Percentiles rank a stretch among this genome's conserved stretches.
These are phyloP conservation scores for Globisporangium ultimum DNA, from an alignment of 352 stramenopile species.

Conservation along the genomic window DNA sequence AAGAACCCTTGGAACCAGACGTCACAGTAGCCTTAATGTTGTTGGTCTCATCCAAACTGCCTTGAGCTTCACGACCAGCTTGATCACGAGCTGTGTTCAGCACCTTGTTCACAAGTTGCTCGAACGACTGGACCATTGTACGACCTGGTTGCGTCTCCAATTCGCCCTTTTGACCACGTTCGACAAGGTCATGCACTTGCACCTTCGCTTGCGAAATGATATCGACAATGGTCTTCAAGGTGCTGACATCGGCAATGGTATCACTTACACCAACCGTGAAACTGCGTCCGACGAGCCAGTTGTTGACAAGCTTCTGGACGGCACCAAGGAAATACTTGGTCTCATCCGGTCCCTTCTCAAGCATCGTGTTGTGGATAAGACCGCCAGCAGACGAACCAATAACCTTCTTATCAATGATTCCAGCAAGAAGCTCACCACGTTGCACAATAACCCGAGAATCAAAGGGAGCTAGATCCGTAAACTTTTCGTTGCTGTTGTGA, in stretches of 20 bases:
- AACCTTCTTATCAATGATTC: conserved; percentile 99
- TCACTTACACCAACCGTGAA: conserved; percentile 99
- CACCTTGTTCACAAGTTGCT: conserved; percentile 98
- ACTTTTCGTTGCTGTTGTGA: conserved; percentile 91
- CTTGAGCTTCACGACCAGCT: conserved; percentile 76
- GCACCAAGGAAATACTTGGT: conserved; percentile 86
- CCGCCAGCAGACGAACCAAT: conserved; percentile 96
- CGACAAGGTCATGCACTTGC: conserved; percentile 91
- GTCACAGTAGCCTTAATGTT: conserved; percentile 99
- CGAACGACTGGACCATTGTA: conserved; percentile 99
- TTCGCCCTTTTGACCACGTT: conserved; percentile 96
- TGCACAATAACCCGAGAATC: conserved; percentile 98
- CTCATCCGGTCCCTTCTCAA: conserved; percentile 90
- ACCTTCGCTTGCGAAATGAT: conserved; percentile 99
- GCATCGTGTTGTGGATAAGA: conserved; percentile 97
- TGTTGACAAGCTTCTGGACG: conserved; percentile 98
- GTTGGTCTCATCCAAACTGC: conserved; percentile 94
- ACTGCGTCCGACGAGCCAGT: conserved; percentile 97
- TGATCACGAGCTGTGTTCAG: conserved; percentile 87
- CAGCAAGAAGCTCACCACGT: conserved; percentile 95
- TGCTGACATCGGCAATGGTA: conserved; percentile 97
- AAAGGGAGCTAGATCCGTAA: conserved; percentile 90
- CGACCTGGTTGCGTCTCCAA: conserved; percentile 97
- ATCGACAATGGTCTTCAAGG: conserved; percentile 97
- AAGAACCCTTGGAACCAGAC: conserved; percentile 98